Evolutionary conservation across 2,329 filamentous ascomycete species (phyloP).

Genomic region (Sclerotinia minor): DNA sequence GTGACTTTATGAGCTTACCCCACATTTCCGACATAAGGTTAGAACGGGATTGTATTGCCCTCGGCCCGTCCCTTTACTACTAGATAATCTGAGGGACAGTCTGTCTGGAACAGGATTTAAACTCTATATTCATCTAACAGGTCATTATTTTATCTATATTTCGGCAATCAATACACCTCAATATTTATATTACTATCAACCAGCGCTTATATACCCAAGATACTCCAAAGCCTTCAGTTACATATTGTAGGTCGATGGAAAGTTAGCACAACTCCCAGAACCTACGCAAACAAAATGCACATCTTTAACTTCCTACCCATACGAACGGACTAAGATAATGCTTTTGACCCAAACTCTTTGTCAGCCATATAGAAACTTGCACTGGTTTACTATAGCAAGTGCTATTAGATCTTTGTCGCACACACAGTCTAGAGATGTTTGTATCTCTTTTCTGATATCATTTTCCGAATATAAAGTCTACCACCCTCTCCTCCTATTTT

Average conservation of each 20-base stretch:
- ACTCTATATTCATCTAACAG: background rate
- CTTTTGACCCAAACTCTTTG: background rate
- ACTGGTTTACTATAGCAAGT: background rate
- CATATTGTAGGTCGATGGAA: background rate
- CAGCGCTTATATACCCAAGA: background rate
- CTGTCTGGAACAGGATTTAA: background rate
- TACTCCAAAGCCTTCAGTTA: background rate
- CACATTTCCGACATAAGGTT: conserved; percentile 25
- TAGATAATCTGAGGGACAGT: background rate
- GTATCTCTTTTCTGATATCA: background rate
- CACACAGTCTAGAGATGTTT: background rate
- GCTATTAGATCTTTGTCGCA: background rate
- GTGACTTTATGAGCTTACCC: conserved; percentile 6
- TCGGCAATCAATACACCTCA: background rate
- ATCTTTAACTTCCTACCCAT: background rate
- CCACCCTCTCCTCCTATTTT: background rate
- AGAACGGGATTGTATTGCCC: conserved; percentile 16
- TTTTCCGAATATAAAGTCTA: background rate
- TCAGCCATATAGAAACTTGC: background rate
- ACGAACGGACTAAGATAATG: background rate
- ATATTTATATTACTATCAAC: background rate
- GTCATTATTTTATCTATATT: background rate
- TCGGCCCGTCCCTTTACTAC: background rate
- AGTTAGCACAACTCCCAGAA: background rate
- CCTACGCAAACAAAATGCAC: background rate